A percentile compares a stretch with the other conserved stretches of the same genome.
Evolutionary conservation across 139 green algal species (phyloP).

Genomic region (Coelastrella sp.): DNA sequence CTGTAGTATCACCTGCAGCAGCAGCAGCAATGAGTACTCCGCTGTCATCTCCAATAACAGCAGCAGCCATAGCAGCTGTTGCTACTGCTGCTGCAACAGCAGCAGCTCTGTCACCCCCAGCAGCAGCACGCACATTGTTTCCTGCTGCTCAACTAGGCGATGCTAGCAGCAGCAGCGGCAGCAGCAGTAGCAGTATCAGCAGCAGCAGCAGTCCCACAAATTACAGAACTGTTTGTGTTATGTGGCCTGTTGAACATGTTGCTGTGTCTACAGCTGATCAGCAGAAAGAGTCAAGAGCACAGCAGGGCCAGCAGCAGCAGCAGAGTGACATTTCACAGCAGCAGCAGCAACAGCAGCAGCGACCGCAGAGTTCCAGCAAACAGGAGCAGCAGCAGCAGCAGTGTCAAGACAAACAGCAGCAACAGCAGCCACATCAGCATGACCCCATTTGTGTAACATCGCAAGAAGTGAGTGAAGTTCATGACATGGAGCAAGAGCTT

Average conservation of each 20-base stretch:
- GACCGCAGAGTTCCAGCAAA: background rate
- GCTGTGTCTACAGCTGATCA: background rate
- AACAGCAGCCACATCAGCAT: too few species aligned
- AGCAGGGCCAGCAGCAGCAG: background rate
- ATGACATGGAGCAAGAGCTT: background rate
- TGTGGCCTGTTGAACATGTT: too few species aligned
- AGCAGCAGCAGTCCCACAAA: background rate
- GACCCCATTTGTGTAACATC: background rate
- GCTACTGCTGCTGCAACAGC: background rate
- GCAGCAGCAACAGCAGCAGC: background rate
- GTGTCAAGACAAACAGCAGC: background rate
- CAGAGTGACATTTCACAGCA: too few species aligned
- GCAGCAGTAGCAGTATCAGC: background rate
- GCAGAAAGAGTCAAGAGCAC: slow-evolving; percentile 24
- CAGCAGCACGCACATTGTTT: background rate
- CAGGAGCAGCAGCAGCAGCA: background rate
- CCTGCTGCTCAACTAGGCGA: background rate
- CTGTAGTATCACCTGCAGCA: background rate
- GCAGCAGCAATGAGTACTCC: background rate
- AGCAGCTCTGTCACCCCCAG: background rate
- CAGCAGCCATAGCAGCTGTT: background rate
- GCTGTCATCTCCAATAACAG: background rate
- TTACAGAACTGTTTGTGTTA: too few species aligned
- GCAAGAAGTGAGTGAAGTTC: background rate
- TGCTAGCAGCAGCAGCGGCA: background rate